Evolutionary conservation across 495 filamentous ascomycete species (phyloP).

Genomic region (Aspergillus baeticus): DNA sequence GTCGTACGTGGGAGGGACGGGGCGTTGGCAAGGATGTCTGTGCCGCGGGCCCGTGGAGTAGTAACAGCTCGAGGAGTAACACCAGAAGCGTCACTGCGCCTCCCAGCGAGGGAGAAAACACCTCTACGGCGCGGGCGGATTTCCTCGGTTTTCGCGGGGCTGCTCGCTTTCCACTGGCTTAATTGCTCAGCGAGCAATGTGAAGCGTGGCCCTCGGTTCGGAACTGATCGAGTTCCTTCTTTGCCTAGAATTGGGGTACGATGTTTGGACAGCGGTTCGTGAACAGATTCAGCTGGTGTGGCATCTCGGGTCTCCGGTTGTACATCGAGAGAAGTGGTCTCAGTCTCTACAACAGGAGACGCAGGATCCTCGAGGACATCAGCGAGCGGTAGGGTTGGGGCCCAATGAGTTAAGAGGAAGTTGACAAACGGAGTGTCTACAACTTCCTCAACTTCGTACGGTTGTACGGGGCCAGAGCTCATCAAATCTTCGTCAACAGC

Average conservation of each 20-base stretch:
- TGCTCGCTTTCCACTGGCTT: conserved; percentile 56
- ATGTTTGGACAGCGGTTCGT: neutral
- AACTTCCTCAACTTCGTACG: conserved; percentile 20
- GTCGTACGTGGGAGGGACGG: neutral
- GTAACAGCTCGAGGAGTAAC: neutral
- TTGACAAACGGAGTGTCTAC: conserved; percentile 12
- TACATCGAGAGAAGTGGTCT: neutral
- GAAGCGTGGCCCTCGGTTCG: conserved; percentile 46
- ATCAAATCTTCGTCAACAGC: conserved; percentile 1
- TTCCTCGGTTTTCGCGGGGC: conserved; percentile 43
- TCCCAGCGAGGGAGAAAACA: conserved; percentile 47
- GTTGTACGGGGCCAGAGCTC: conserved; percentile 8
- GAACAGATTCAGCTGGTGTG: neutral
- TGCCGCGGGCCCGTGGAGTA: neutral
- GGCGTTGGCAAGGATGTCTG: neutral
- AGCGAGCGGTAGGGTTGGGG: neutral
- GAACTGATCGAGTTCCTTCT: conserved; percentile 18
- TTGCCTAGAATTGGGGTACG: neutral
- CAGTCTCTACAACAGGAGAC: neutral
- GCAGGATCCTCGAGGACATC: neutral
- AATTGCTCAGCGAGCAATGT: conserved; percentile 62
- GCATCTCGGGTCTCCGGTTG: neutral
- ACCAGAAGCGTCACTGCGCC: neutral
- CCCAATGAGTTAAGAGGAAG: conserved; percentile 10
- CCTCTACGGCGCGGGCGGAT: conserved; percentile 33